Conservation (phyloP, 805 yeast species). For the Starmerella floricola region DNA sequence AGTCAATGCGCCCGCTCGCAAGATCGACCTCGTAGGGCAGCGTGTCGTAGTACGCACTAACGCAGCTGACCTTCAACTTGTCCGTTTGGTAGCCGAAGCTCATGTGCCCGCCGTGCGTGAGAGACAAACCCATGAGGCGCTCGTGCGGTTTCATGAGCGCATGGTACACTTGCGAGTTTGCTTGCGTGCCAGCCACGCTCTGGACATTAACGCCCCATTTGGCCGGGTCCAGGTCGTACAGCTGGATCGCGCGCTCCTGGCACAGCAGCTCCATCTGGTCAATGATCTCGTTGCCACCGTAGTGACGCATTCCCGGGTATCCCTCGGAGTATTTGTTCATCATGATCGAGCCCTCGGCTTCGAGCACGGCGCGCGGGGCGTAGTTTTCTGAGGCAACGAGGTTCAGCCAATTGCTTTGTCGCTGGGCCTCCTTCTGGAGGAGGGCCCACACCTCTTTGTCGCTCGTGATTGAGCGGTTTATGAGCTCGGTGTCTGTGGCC, state of each 20-base stretch:
- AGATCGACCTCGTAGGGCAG: constrained; percentile 94
- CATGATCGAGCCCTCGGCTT: constrained; percentile 92
- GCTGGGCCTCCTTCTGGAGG: constrained; percentile 54
- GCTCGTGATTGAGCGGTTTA: constrained; percentile 8
- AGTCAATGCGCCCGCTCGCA: constrained; percentile 88
- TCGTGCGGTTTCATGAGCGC: constrained; percentile 93
- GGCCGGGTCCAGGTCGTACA: constrained; percentile 64
- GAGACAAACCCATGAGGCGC: constrained; percentile 91
- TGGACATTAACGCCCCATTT: constrained; percentile 98
- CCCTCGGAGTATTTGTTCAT: constrained; percentile 98
- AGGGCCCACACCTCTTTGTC: constrained; percentile 33
- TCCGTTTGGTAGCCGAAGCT: constrained; percentile 97
- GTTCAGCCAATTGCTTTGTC: constrained; percentile 87
- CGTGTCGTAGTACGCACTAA: constrained; percentile 92
- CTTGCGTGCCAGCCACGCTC: constrained; percentile 92
- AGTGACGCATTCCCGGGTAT: constrained; percentile 96
- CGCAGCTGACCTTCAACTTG: constrained; percentile 82
- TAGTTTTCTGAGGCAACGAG: constrained; percentile 95
- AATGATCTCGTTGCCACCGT: constrained; percentile 95
- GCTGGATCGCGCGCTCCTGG: constrained; percentile 85
- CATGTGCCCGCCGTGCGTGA: constrained; percentile 98
- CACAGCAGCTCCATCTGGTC: constrained; percentile 87
- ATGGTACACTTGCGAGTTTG: constrained; percentile 90
- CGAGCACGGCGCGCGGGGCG: constrained; percentile 89
- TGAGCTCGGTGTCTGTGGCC: constrained; percentile 4